Percentiles rank a stretch among this genome's conserved stretches.
phyloP scores from a whole-genome alignment of 768 basidiomycete genomes.

The Suillus decipiens region DNA sequence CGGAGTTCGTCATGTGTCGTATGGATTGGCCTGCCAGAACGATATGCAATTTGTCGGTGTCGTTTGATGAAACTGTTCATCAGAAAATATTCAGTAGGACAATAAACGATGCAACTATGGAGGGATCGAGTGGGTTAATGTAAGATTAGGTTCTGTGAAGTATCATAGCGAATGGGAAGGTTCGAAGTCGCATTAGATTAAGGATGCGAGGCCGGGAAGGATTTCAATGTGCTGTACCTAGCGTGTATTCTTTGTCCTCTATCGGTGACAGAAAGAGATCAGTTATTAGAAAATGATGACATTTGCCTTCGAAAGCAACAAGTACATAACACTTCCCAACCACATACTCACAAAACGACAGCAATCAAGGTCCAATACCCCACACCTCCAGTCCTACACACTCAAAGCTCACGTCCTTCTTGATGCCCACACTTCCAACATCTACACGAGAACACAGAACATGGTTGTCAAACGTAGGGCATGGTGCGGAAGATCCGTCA shows the following conservation, averaged over 20 bases:
- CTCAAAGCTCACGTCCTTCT: constrained; percentile 69
- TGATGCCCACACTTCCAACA: constrained; percentile 27
- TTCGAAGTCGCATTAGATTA: not conserved
- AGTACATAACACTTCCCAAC: not conserved
- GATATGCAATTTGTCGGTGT: not conserved
- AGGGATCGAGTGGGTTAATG: not conserved
- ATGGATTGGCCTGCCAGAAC: not conserved
- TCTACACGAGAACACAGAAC: constrained; percentile 58
- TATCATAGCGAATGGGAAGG: not conserved
- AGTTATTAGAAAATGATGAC: not conserved
- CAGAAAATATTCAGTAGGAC: not conserved
- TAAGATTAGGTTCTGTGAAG: not conserved
- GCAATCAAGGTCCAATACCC: constrained; percentile 56
- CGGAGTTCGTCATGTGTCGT: too few relatives aligned
- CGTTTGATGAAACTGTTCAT: not conserved
- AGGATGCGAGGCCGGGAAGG: not conserved
- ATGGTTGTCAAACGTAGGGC: constrained; percentile 88
- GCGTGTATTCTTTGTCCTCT: not conserved
- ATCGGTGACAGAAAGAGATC: not conserved
- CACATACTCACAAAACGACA: not conserved
- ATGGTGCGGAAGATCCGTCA: constrained; percentile 81
- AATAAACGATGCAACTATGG: not conserved
- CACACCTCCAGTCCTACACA: constrained; percentile 93
- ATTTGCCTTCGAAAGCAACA: not conserved
- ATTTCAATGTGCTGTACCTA: not conserved